These are phyloP conservation scores for Fusarium coicis DNA, from an alignment of 2,329 filamentous ascomycete genomes.

Conservation along the genomic window DNA sequence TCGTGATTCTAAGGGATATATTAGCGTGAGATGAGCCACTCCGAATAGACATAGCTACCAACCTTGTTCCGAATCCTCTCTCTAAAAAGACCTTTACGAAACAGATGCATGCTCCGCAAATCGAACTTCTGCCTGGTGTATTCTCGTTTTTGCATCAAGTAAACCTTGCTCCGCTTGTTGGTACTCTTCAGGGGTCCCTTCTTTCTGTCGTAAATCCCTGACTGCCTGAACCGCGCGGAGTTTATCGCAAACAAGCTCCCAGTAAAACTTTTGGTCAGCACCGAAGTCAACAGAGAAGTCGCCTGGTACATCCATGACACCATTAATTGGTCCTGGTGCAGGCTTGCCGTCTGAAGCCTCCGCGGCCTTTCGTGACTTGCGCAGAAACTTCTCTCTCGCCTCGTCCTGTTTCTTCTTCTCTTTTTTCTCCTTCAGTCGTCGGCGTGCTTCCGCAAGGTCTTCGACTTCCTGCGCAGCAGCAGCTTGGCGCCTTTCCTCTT, in stretches of 20 bases:
- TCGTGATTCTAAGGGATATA: constrained; percentile 32
- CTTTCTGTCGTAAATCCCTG: constrained; percentile 46
- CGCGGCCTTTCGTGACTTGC: constrained; percentile 51
- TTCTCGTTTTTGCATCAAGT: constrained; percentile 47
- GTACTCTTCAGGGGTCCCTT: constrained; percentile 42
- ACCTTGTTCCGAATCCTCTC: constrained; percentile 20
- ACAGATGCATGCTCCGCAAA: constrained; percentile 46
- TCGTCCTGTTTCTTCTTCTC: constrained; percentile 53
- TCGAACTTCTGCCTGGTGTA: constrained; percentile 52
- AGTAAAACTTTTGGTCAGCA: constrained; percentile 49
- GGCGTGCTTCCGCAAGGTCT: constrained; percentile 51
- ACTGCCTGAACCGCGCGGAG: constrained; percentile 53
- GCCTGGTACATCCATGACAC: constrained; percentile 50
- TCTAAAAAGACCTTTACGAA: constrained; percentile 4
- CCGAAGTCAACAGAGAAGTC: constrained; percentile 48
- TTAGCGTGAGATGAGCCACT: constrained; percentile 35
- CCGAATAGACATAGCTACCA: constrained; percentile 37
- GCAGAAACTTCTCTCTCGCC: constrained; percentile 44
- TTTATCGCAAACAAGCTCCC: constrained; percentile 56
- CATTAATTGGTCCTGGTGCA: constrained; percentile 47
- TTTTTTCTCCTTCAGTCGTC: constrained; percentile 53
- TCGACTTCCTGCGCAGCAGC: constrained; percentile 54
- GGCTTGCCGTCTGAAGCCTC: constrained; percentile 39
- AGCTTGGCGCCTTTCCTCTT: constrained; percentile 50
- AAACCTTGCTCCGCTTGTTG: constrained; percentile 46